Percentiles rank a stretch among this genome's conserved stretches.
phyloP scores from a whole-genome alignment of 2,329 filamentous ascomycete genomes.

The Penicillium decumbens region DNA sequence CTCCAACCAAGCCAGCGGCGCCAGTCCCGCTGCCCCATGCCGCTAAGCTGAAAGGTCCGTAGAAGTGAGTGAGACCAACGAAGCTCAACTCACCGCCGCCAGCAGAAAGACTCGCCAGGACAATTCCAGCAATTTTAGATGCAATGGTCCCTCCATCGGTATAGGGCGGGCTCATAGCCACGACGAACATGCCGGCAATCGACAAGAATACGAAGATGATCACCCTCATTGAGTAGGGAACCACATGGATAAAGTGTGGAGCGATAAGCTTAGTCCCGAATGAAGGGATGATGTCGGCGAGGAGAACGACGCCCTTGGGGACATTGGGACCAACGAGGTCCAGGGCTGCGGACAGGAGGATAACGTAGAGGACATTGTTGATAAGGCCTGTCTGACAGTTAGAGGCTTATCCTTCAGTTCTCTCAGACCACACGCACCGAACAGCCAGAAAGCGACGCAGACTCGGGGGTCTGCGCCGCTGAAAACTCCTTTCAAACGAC shows the following conservation, averaged over 20 bases:
- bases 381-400: constrained; percentile 62
- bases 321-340: constrained; percentile 84
- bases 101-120: constrained; percentile 77
- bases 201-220: constrained; percentile 70
- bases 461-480: constrained; percentile 66
- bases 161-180: constrained; percentile 68
- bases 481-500: constrained; percentile 60
- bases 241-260: constrained; percentile 86
- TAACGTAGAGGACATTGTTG: constrained; percentile 97
- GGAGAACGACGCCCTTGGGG: constrained; percentile 86
- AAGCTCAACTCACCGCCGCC: constrained; percentile 90
- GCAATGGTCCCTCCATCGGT: constrained; percentile 58
- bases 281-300: constrained; percentile 86
- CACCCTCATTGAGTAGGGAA: constrained; percentile 75
- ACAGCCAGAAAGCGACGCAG: constrained; percentile 82
- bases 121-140: constrained; percentile 74
- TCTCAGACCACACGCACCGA: constrained; percentile 56
- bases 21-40: constrained; percentile 92
- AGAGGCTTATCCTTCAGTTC: not conserved
- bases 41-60: constrained; percentile 78
- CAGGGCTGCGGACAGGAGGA: constrained; percentile 90
- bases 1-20: constrained; percentile 79
- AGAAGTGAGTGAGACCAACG: constrained; percentile 85
- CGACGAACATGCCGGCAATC: constrained; percentile 78
- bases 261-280: constrained; percentile 83